phyloP scores from a whole-genome alignment of 2,329 filamentous ascomycete species.

The Orbilia javanica region DNA sequence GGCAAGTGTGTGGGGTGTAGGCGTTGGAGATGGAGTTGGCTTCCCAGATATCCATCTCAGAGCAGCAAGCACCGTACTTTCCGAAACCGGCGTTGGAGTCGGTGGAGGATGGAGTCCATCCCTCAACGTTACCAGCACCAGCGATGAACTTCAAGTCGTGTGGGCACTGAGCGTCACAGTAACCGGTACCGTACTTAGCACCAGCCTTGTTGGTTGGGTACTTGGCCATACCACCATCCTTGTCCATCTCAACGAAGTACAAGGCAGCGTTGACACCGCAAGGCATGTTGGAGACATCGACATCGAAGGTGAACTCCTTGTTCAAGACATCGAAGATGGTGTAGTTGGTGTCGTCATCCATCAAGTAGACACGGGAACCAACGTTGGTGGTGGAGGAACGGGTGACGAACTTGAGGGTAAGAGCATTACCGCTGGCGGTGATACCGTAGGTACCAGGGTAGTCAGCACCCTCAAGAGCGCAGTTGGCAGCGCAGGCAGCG shows the following conservation, averaged over 20 bases:
- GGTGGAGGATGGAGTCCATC: conserved; percentile 69
- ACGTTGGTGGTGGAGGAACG: conserved; percentile 66
- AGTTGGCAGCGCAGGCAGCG: conserved; percentile 70
- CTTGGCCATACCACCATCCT: conserved; percentile 71
- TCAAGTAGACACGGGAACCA: conserved; percentile 73
- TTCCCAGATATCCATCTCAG: conserved; percentile 79
- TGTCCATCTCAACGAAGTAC: conserved; percentile 75
- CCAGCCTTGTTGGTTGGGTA: conserved; percentile 71
- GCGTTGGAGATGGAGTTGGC: conserved; percentile 76
- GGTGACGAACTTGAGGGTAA: conserved; percentile 69
- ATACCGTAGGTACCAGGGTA: conserved; percentile 71
- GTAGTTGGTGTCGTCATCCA: conserved; percentile 74
- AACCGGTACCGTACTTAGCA: conserved; percentile 74
- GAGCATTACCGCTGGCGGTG: conserved; percentile 67
- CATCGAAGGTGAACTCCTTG: conserved; percentile 79
- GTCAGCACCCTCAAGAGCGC: conserved; percentile 71
- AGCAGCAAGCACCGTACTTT: conserved; percentile 73
- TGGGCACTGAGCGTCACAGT: conserved; percentile 74
- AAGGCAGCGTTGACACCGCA: conserved; percentile 80
- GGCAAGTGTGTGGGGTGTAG: conserved; percentile 76
- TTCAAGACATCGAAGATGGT: conserved; percentile 75
- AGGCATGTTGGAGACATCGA: conserved; percentile 76
- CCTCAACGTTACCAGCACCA: conserved; percentile 71
- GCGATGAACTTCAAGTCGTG: conserved; percentile 71
- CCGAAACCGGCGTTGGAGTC: conserved; percentile 71